phyloP scores from a whole-genome alignment of 306 rosid species.

The Corylus heterophylla region DNA sequence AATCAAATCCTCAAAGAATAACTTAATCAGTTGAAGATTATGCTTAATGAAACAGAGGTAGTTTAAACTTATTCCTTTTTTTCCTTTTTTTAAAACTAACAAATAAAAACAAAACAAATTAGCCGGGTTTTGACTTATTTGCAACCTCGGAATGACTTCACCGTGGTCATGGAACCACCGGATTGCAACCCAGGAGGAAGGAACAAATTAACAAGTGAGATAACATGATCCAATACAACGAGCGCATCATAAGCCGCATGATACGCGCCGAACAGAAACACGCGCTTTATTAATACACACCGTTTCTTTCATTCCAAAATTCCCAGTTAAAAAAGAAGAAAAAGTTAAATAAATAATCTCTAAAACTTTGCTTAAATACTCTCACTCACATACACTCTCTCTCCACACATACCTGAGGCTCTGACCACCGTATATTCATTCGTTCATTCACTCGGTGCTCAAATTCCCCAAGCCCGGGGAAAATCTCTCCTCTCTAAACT shows the following conservation, averaged over 20 bases:
- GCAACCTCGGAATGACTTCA: neutral
- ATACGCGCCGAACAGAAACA: constrained; percentile 30
- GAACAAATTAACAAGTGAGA: neutral
- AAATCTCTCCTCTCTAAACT: constrained; percentile 15
- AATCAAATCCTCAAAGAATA: too few relatives aligned
- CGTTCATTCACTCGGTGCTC: constrained; percentile 29
- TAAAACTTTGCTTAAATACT: neutral
- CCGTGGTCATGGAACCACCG: neutral
- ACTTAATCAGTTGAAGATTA: rapidly evolving
- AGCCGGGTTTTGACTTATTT: neutral
- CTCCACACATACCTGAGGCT: constrained; percentile 37
- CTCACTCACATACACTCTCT: constrained; percentile 11
- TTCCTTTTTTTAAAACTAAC: too few relatives aligned
- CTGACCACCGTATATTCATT: constrained; percentile 40
- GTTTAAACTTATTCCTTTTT: too few relatives aligned
- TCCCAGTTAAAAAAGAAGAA: neutral
- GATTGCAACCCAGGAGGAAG: constrained; percentile 2
- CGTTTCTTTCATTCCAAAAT: constrained; percentile 17
- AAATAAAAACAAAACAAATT: neutral
- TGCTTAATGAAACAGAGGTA: too few relatives aligned
- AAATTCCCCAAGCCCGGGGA: constrained; percentile 2
- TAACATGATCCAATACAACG: constrained; percentile 35
- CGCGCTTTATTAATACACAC: neutral
- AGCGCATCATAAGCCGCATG: constrained; percentile 39
- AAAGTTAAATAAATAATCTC: neutral